Conservation (phyloP, 2,329 filamentous ascomycete genomes). For the Penicillium sp. region DNA sequence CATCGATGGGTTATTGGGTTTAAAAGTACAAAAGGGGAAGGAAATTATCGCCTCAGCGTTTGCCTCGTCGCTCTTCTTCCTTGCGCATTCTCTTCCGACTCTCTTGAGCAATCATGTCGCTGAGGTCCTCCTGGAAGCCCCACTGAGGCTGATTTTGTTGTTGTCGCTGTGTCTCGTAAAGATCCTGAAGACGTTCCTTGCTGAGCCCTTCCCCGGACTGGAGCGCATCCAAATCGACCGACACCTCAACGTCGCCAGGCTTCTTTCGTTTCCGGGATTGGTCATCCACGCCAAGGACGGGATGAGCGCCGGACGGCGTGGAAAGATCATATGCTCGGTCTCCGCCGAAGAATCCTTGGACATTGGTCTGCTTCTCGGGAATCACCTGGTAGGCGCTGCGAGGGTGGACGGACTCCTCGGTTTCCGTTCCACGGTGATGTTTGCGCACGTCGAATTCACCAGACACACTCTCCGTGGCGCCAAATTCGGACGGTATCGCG, state of each 20-base stretch:
- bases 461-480: conserved; percentile 72
- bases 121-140: conserved; percentile 85
- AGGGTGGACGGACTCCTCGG: conserved; percentile 74
- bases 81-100: conserved; percentile 86
- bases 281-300: conserved; percentile 79
- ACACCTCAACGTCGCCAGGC: conserved; percentile 91
- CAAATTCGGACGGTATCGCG: conserved; percentile 77
- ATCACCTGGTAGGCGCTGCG: conserved; percentile 86
- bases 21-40: background rate
- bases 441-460: conserved; percentile 93
- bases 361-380: conserved; percentile 80
- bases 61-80: conserved; percentile 75
- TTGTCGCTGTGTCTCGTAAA: conserved; percentile 73
- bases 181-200: conserved; percentile 78
- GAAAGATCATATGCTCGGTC: conserved; percentile 90
- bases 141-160: conserved; percentile 69
- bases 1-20: background rate
- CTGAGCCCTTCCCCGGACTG: conserved; percentile 73
- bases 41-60: conserved; percentile 41
- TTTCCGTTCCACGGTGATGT: conserved; percentile 79
- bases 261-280: conserved; percentile 86
- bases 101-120: conserved; percentile 94
- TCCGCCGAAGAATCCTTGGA: conserved; percentile 93
- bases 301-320: conserved; percentile 59
- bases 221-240: conserved; percentile 82